phyloP scores from a whole-genome alignment of 345 rosid genomes.

The Eucalyptus marginata region DNA sequence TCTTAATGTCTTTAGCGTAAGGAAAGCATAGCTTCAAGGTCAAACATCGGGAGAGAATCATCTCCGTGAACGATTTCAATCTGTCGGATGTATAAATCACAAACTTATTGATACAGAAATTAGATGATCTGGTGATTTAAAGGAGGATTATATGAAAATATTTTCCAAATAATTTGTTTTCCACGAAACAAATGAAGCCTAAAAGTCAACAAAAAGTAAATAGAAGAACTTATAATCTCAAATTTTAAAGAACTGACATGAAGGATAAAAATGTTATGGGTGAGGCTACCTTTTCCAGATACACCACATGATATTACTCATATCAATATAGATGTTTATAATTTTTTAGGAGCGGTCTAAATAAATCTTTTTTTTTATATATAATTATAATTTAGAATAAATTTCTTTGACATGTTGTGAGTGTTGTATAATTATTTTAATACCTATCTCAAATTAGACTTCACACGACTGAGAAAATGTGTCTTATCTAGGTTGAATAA shows the following conservation, averaged over 20 bases:
- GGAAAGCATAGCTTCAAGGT: not conserved
- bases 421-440: not conserved
- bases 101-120: not conserved
- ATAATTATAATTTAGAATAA: not conserved
- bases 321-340: not conserved
- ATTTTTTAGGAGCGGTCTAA: not conserved
- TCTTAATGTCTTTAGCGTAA: not conserved
- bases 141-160: not conserved
- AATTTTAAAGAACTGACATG: not conserved
- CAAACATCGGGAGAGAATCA: not conserved
- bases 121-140: not conserved
- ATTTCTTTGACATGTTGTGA: not conserved
- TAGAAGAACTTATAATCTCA: not conserved
- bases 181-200: too few species aligned
- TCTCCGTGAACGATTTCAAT: not conserved
- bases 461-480: not conserved
- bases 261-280: not conserved
- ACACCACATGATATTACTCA: not conserved
- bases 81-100: not conserved
- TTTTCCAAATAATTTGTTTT: too few species aligned
- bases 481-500: not conserved
- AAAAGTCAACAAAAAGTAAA: not conserved
- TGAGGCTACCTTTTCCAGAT: not conserved
- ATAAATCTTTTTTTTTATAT: not conserved
- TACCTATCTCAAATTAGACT: not conserved